Conservation (phyloP, 208 protist genomes). For the Acanthamoeba castellanii region DNA sequence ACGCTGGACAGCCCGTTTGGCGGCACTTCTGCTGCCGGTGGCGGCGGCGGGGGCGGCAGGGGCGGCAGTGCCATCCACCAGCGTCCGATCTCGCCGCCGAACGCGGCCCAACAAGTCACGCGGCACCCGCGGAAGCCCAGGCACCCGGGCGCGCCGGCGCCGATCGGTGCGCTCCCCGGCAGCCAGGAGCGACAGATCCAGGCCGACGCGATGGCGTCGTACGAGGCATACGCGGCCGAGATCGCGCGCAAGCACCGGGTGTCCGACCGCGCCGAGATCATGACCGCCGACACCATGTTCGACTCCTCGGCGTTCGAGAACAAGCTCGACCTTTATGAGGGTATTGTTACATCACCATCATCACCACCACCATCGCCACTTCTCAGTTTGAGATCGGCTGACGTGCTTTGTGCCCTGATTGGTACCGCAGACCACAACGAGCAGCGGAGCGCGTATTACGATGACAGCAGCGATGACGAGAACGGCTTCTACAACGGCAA, state of each 20-base stretch:
- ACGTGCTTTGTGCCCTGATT: neutral
- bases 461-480: slow-evolving; percentile 28
- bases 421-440: neutral
- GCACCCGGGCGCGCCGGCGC: neutral
- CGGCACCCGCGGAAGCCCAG: neutral
- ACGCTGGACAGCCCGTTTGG: neutral
- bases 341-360: neutral
- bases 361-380: no score
- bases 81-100: no score
- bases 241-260: slow-evolving; percentile 20
- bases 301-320: slow-evolving; percentile 37
- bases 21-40: neutral
- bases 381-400: neutral
- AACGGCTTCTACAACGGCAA: neutral
- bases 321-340: neutral
- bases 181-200: neutral
- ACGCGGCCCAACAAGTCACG: no score
- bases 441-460: slow-evolving; percentile 18
- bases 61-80: no score
- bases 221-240: slow-evolving; percentile 34
- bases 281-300: slow-evolving; percentile 25
- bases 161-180: neutral
- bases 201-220: neutral
- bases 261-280: neutral
- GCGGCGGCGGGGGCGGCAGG: no score